A percentile compares a stretch with the other conserved stretches of the same genome.
phyloP scores from a whole-genome alignment of 2,329 filamentous ascomycete species.

The Calonectria ilicicola region DNA sequence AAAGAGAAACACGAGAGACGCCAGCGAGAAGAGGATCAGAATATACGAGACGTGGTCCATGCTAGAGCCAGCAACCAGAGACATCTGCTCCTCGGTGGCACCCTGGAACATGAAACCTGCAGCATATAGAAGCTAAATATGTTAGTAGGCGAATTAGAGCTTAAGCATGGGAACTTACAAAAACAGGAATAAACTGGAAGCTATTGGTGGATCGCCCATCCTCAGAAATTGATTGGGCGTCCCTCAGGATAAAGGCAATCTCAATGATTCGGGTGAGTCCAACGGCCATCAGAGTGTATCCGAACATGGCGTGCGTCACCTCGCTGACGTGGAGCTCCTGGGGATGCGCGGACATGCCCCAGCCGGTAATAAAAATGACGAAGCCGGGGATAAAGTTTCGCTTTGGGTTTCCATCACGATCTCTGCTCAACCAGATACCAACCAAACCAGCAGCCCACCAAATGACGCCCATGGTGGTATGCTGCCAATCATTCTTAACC shows the following conservation, averaged over 20 bases:
- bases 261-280: constrained; percentile 89
- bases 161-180: constrained; percentile 58
- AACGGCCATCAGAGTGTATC: constrained; percentile 94
- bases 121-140: constrained; percentile 81
- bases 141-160: constrained; percentile 22
- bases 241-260: constrained; percentile 86
- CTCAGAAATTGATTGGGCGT: constrained; percentile 73
- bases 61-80: constrained; percentile 76
- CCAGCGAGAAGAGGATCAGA: constrained; percentile 89
- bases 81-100: constrained; percentile 96
- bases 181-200: constrained; percentile 67
- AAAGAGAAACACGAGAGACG: constrained; percentile 92
- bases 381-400: constrained; percentile 94
- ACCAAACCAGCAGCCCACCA: constrained; percentile 97
- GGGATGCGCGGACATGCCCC: constrained; percentile 93
- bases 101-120: constrained; percentile 98
- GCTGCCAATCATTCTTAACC: constrained; percentile 95
- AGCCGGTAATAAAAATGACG: constrained; percentile 92
- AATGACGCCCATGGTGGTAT: constrained; percentile 99
- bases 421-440: constrained; percentile 91
- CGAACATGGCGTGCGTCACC: constrained; percentile 90
- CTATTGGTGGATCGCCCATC: constrained; percentile 77
- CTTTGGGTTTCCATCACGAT: constrained; percentile 85
- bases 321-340: constrained; percentile 87
- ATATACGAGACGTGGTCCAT: constrained; percentile 94